Percentiles rank a stretch among this genome's conserved stretches.
Conservation (phyloP, 1,284 basidiomycete genomes). For the Moesziomyces sp. region DNA sequence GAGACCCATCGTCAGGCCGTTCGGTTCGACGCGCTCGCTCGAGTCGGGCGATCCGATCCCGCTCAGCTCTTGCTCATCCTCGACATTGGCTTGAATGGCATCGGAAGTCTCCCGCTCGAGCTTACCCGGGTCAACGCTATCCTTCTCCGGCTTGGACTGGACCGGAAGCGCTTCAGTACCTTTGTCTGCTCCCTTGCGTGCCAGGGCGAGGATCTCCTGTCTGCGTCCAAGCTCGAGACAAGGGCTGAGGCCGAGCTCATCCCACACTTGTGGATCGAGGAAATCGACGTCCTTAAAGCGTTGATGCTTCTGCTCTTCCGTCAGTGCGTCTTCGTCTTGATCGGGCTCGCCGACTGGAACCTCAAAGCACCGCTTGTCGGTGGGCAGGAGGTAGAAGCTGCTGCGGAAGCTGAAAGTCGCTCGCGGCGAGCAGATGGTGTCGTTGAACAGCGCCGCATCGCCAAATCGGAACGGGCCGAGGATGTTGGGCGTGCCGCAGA, state of each 20-base stretch:
- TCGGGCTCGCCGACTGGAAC: constrained; percentile 19
- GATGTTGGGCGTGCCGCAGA: constrained; percentile 66
- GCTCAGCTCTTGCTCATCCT: neutral
- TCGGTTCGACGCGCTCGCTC: constrained; percentile 7
- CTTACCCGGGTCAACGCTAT: neutral
- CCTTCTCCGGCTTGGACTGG: neutral
- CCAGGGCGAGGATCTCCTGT: constrained; percentile 12
- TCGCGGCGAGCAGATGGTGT: constrained; percentile 62
- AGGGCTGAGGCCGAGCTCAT: constrained; percentile 47
- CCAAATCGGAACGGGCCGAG: constrained; percentile 65
- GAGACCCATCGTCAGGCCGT: constrained; percentile 37
- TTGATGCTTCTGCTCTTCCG: constrained; percentile 24
- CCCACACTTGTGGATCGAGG: constrained; percentile 46
- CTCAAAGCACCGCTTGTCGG: constrained; percentile 50
- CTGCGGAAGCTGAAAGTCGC: constrained; percentile 65
- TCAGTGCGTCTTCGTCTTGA: constrained; percentile 32
- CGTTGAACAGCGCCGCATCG: constrained; percentile 61
- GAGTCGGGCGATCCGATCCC: neutral
- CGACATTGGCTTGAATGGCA: neutral
- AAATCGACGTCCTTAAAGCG: constrained; percentile 52
- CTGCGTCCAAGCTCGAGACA: constrained; percentile 35
- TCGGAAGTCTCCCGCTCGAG: constrained; percentile 1
- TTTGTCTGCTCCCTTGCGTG: neutral
- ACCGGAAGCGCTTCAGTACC: neutral
- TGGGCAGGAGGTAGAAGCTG: constrained; percentile 66